Base-by-base conservation (phyloP, 306 rosid genomes). In the Pterocarpus santalinus region DNA sequence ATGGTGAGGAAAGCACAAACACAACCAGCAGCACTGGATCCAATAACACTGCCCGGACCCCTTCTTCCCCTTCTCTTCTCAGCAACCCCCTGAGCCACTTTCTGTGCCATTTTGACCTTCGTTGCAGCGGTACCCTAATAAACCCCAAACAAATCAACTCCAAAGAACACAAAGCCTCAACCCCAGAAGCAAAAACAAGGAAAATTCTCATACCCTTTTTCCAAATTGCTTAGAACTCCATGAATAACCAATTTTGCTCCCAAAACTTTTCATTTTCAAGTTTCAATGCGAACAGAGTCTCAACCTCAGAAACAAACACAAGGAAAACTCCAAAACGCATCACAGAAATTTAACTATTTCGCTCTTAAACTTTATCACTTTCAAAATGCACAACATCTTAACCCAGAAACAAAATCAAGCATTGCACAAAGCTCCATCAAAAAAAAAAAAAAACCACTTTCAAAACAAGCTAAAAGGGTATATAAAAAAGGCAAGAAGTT, bases 11-110 rank as follows among this genome's bases (percentile, higher is more conserved):
- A 86, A 14, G 98, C 94, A 84, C 92, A 96, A 78, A 92, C 14
- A 63, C 99, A 96, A 77, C 99, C 97, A 17, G 99, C 99, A 77
- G 97, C 92, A 86, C 99, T 93, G 67, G 99, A 96, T 82, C 99
- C 98, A 79, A 96, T 82, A 51, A 96, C 99, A 86, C 99, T 96
- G 33, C 94, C 86, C 0, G 97, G 99, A 44, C 99, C 99, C 88
- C 99, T 90, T 86, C 98, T 89, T 83, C 99, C 99, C 82, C 82
- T 93, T 81, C 90, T 89, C 88, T 90, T 96, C 90, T 96, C 99
- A 60, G 99, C 98, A 65, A 96, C 86, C 52, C 99, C 99, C 47
- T 96, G 97, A 30, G 92, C 94, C 86, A 86, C 94, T 90, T 96
- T 96, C 82, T 96, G 98, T 3, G 89, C 84, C 92, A 92, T 92